These are phyloP conservation scores for Aspergillus steynii DNA, from an alignment of 495 filamentous ascomycete genomes.

Conservation along the genomic window DNA sequence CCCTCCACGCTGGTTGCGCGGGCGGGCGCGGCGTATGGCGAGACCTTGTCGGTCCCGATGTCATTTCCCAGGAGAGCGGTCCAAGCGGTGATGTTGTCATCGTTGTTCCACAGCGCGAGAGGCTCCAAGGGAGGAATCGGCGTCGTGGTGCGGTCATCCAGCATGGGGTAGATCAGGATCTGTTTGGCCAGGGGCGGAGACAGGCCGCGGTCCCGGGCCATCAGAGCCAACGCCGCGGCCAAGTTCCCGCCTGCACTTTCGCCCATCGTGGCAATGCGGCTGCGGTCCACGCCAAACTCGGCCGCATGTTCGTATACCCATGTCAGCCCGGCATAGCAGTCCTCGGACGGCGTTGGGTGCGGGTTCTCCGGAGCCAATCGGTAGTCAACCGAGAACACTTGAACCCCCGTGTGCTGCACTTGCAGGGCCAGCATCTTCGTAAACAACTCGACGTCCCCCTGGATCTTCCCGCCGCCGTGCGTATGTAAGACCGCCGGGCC, in stretches of 20 bases:
- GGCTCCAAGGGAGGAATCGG: constrained; percentile 15
- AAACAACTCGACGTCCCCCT: constrained; percentile 12
- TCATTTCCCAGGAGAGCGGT: constrained; percentile 24
- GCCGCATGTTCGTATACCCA: constrained; percentile 43
- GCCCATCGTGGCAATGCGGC: constrained; percentile 61
- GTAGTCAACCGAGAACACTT: constrained; percentile 35
- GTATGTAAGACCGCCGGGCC: constrained; percentile 19
- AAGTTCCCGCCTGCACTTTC: constrained; percentile 61
- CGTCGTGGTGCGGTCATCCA: constrained; percentile 36
- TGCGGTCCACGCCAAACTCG: constrained; percentile 49
- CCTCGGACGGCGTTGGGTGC: constrained; percentile 30
- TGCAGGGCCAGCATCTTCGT: constrained; percentile 6
- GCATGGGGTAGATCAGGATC: constrained; percentile 50
- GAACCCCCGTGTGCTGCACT: constrained; percentile 16
- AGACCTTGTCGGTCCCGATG: constrained; percentile 20
- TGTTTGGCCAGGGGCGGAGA: constrained; percentile 45
- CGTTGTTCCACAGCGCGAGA: constrained; percentile 30
- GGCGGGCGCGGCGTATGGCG: constrained; percentile 27
- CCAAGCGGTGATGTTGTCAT: constrained; percentile 28
- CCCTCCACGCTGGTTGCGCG: constrained; percentile 22
- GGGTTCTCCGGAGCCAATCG: constrained; percentile 37
- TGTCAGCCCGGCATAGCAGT: constrained; percentile 41
- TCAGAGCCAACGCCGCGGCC: constrained; percentile 39
- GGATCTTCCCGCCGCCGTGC: constrained; percentile 27
- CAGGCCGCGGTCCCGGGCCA: constrained; percentile 43